Percentiles rank a stretch among this genome's conserved stretches.
phyloP scores from a whole-genome alignment of 768 basidiomycete genomes.

The Russula griseocarnosa region DNA sequence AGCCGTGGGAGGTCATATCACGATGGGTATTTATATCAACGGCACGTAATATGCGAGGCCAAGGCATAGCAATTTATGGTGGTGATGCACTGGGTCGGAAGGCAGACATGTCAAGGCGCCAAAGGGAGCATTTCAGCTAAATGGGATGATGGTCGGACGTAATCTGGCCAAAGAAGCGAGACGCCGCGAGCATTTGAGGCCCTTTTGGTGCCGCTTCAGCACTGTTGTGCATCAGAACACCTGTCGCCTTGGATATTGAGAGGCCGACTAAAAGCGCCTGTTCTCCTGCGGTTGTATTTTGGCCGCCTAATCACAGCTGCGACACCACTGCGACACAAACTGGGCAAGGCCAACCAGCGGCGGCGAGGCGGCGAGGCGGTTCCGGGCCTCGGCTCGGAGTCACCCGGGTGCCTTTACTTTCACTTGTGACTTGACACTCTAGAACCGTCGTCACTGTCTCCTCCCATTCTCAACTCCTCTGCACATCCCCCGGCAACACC shows the following conservation, averaged over 20 bases:
- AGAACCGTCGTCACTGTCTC: neutral
- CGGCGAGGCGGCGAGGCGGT: neutral
- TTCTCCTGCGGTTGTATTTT: neutral
- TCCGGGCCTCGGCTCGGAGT: conserved; percentile 1
- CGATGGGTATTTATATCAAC: conserved; percentile 7
- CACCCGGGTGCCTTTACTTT: neutral
- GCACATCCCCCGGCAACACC: neutral
- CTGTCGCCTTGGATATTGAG: conserved; percentile 1
- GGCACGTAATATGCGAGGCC: conserved; percentile 3
- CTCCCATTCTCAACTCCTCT: neutral
- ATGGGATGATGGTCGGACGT: conserved; percentile 15
- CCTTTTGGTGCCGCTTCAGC: neutral
- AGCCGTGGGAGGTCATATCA: neutral
- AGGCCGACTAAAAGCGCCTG: neutral
- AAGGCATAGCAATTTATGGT: neutral
- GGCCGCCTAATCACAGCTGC: conserved; percentile 2
- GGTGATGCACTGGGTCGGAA: neutral
- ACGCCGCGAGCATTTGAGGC: neutral
- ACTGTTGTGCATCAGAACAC: neutral
- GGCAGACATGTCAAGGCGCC: conserved; percentile 1
- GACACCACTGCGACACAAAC: too few species aligned
- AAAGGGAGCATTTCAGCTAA: neutral
- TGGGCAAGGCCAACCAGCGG: neutral
- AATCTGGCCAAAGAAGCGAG: conserved; percentile 22
- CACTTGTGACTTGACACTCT: neutral